A percentile compares a stretch with the other conserved stretches of the same genome.
phyloP scores from a whole-genome alignment of 345 rosid species.

The Brassica napus region Da-Ae NC_063447.1:48253501-48254000 shows the following conservation, averaged over 20 bases:
- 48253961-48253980: constrained; percentile 18
- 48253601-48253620: neutral
- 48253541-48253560: neutral
- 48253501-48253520: neutral
- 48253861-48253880: constrained; percentile 69
- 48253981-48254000: constrained; percentile 11
- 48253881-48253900: constrained; percentile 26
- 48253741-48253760: neutral
- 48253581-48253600: neutral
- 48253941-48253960: constrained; percentile 14
- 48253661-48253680: neutral
- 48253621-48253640: neutral
- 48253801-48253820: constrained; percentile 61
- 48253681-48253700: too few relatives aligned
- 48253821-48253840: constrained; percentile 58
- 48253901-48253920: neutral
- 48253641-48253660: neutral
- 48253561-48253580: neutral
- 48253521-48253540: neutral
- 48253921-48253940: neutral
- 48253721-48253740: neutral
- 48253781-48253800: constrained; percentile 41
- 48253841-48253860: constrained; percentile 52
- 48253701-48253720: neutral
- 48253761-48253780: neutral